Conservation (phyloP, 306 rosid genomes). For the Bauhinia variegata region DNA sequence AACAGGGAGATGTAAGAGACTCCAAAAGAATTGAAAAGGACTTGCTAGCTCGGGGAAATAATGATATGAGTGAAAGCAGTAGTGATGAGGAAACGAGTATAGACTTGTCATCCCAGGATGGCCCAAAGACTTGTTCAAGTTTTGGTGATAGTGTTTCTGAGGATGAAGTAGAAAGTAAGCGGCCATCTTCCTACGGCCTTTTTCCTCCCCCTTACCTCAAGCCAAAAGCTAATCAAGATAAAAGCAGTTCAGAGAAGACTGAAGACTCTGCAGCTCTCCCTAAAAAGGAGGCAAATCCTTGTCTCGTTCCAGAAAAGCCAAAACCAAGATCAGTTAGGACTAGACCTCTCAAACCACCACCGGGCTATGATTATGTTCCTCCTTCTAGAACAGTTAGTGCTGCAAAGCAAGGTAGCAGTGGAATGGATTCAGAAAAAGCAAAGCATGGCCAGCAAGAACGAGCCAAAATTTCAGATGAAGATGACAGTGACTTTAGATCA, state of each 20-base stretch:
- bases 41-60: no score
- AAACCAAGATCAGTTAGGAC: constrained; percentile 74
- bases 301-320: constrained; percentile 41
- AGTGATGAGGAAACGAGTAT: constrained; percentile 63
- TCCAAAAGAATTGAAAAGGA: no score
- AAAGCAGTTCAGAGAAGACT: constrained; percentile 37
- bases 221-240: constrained; percentile 38
- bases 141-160: constrained; percentile 54
- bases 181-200: constrained; percentile 41
- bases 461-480: no score
- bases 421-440: no score
- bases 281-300: constrained; percentile 31
- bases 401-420: no score
- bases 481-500: no score
- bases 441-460: no score
- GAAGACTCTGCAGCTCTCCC: constrained; percentile 12
- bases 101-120: constrained; percentile 51
- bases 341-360: constrained; percentile 44
- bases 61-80: constrained; percentile 27
- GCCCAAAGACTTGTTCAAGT: constrained; percentile 47
- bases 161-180: constrained; percentile 55
- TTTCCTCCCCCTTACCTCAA: constrained; percentile 75
- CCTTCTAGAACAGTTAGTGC: no score
- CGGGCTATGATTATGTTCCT: no score
- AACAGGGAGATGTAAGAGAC: no score